These are phyloP conservation scores for Ramaria rubella DNA, from an alignment of 768 basidiomycete species.

Conservation along the genomic window DNA sequence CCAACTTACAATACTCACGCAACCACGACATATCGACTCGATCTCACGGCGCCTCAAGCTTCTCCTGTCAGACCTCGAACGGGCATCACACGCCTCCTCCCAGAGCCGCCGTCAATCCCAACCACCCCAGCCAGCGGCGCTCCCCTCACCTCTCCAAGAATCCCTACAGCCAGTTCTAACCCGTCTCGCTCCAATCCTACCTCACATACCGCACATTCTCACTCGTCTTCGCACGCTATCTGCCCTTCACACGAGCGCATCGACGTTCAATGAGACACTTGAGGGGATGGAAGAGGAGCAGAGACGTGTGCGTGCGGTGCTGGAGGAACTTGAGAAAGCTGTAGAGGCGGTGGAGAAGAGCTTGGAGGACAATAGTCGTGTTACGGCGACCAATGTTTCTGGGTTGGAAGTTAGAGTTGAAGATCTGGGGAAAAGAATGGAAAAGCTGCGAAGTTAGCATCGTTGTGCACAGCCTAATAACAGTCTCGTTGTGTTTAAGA, in stretches of 20 bases:
- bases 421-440: constrained; percentile 38
- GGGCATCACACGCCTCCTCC: constrained; percentile 37
- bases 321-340: constrained; percentile 63
- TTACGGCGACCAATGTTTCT: constrained; percentile 67
- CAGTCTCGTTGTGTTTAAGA: too few relatives aligned
- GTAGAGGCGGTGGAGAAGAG: constrained; percentile 69
- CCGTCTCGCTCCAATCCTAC: constrained; percentile 63
- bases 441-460: constrained; percentile 10
- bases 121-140: constrained; percentile 6
- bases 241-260: constrained; percentile 72
- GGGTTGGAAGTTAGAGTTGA: constrained; percentile 60
- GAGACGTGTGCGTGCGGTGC: constrained; percentile 49
- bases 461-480: too few relatives aligned
- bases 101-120: constrained; percentile 14
- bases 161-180: constrained; percentile 62
- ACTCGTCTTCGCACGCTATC: constrained; percentile 82
- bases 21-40: constrained; percentile 93
- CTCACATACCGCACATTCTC: constrained; percentile 85
- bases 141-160: constrained; percentile 39
- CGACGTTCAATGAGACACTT: constrained; percentile 66
- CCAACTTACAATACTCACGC: constrained; percentile 82
- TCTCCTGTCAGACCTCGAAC: constrained; percentile 86
- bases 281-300: constrained; percentile 67
- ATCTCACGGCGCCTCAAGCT: constrained; percentile 91
- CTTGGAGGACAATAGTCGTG: constrained; percentile 61